A percentile compares a stretch with the other conserved stretches of the same genome.
These are phyloP conservation scores for Talaromyces sp. DNA, from an alignment of 2,329 filamentous ascomycete species.

Conservation along the genomic window DNA sequence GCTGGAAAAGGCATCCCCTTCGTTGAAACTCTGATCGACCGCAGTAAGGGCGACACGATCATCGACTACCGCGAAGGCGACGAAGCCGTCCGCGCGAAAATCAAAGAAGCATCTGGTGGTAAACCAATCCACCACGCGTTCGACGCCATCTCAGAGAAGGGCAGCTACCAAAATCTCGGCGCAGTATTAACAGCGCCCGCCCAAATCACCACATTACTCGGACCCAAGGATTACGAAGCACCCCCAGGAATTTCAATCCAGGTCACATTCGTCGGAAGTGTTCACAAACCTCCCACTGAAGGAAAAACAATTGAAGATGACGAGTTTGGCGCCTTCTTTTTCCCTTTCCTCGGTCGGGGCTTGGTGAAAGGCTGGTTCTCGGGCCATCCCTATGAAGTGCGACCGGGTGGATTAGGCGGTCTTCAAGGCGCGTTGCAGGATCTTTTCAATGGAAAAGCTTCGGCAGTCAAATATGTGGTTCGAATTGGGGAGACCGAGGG, in stretches of 20 bases:
- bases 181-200: constrained; percentile 48
- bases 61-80: constrained; percentile 64
- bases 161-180: constrained; percentile 50
- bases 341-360: constrained; percentile 48
- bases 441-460: constrained; percentile 63
- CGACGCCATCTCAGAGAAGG: constrained; percentile 61
- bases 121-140: constrained; percentile 54
- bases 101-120: constrained; percentile 36
- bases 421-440: constrained; percentile 57
- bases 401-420: constrained; percentile 57
- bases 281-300: constrained; percentile 25
- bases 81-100: constrained; percentile 54
- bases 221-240: constrained; percentile 45
- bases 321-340: constrained; percentile 52
- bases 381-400: constrained; percentile 55
- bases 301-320: constrained; percentile 31
- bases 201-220: constrained; percentile 47
- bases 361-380: constrained; percentile 54
- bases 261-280: constrained; percentile 40
- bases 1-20: constrained; percentile 57
- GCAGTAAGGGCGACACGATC: constrained; percentile 58
- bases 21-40: constrained; percentile 57
- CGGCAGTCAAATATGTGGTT: constrained; percentile 67
- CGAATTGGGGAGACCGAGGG: constrained; percentile 54
- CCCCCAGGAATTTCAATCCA: constrained; percentile 41